Base-by-base conservation (phyloP, 371 early-diverging fungal species). In the Mucor irregularis region DNA sequence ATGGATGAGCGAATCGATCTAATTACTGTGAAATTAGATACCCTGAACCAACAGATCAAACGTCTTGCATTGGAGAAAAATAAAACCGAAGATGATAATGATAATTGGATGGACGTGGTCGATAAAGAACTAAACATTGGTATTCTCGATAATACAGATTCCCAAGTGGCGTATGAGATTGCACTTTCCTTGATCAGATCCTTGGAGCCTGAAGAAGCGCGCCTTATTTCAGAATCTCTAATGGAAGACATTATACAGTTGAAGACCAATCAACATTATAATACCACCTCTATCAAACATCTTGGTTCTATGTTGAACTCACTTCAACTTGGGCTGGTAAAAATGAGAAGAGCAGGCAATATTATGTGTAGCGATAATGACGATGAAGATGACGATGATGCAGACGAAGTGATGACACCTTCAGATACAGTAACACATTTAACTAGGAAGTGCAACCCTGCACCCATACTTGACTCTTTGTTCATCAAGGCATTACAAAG, bases 1-100 rank as follows among this genome's bases (percentile, higher is more conserved):
- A 88, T 91, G 89, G 90, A 92, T 54, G 92, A 92, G 38, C 86
- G 91, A 4, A 79, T 95, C 26, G 85, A 68, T 38, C 28, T 56
- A 5, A 71, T 73, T 11, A 73, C 69, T 7, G 10, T 64, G 4
- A 56, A 71, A 24, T 22, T 71, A 5, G 69, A 73, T 31, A 52
- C 49, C 5, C 33, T 70, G 3, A 55, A 58, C 8, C 58, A 66
- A 14, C 64, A 69, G 11, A 49, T 68, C 0, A 17, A 26, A 2
- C 45, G 31, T 13, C 35, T 49, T 22, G 16, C 39, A 25, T 19
- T 21, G 9, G 53, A 50, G 31, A 50, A 52, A 35, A 29, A 28
- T 39, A 24, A 16, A 19, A 22, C 14, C 4, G 49, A 44, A 13
- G 49, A 53, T 26, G 45, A 53, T 6, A 49, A 63, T 26, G 42